Base-by-base conservation (phyloP, 2,329 filamentous ascomycete genomes). In the Neocatenulostroma microsporum region DNA sequence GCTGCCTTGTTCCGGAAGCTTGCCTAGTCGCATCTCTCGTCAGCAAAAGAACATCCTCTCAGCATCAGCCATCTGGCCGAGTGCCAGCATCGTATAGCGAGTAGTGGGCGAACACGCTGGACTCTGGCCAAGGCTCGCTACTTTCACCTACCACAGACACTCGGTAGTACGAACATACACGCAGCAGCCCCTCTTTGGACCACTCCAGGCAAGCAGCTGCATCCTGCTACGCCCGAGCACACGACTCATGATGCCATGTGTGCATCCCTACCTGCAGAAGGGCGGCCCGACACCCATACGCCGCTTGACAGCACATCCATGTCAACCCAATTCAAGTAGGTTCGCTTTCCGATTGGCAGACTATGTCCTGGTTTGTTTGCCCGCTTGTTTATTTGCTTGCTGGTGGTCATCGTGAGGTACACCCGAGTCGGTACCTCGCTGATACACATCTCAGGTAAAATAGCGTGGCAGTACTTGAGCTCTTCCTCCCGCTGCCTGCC, bases 241-340 rank as follows among this genome's bases (percentile, higher is more conserved):
- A 4, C n/a, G 28, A 30, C 4, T 17, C 28, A 14, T 30, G 15
- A 10, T 30, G 28, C 7, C 4, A 6, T 18, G n/a, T 10, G 6
- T 30, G 30, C 30, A 21, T 32, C 8, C 21, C 30, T n/a, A 4
- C 11, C 30, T 34, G 30, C 24, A 39, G 18, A 10, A 30, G 23
- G 25, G 21, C 37, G 39, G 39, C 9, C 14, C 39, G 39, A 21
- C 8, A 28, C 21, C 34, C 34, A 38, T 27, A 20, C 21, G 25
- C 24, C 29, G 34, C 30, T 20, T 34, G 35, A 34, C 39, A 41
- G 34, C 34, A 18, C 39, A 41, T 30, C 39, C 39, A 41, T 41
- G 35, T 35, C 27, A 11, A 25, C 39, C 35, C 39, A 38, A 41
- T 7, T 14, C 24, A n/a, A 21, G 10, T 21, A 23, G 34, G 24